Percentiles rank a stretch among this genome's conserved stretches.
These are phyloP conservation scores for Cystobasidiopsis lactophilus DNA, from an alignment of 768 basidiomycete genomes.

Conservation along the genomic window DNA sequence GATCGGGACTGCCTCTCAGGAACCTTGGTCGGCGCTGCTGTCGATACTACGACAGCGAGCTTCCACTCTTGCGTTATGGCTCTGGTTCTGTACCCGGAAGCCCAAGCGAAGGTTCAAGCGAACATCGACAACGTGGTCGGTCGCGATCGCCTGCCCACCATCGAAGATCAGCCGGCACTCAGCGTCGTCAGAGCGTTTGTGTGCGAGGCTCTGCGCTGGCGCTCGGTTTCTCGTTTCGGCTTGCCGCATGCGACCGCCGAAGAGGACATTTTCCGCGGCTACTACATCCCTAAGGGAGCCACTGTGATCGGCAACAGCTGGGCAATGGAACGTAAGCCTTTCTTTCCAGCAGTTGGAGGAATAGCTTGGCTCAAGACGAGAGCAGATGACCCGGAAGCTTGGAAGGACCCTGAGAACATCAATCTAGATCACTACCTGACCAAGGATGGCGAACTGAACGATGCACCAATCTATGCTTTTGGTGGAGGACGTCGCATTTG, in stretches of 20 bases:
- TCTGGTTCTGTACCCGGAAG: not conserved
- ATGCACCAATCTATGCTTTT: not conserved
- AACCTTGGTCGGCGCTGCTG: not conserved
- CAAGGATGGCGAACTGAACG: not conserved
- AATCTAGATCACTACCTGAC: not conserved
- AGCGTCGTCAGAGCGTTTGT: not conserved
- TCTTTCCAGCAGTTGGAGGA: too few species aligned
- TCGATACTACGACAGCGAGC: not conserved
- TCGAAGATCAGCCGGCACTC: not conserved
- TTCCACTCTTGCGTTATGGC: not conserved
- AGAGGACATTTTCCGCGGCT: constrained; percentile 1
- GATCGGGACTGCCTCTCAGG: not conserved
- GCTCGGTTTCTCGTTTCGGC: not conserved
- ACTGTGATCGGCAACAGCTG: not conserved
- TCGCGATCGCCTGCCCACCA: not conserved
- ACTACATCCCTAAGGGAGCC: not conserved
- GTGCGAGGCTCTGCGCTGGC: not conserved
- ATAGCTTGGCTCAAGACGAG: not conserved
- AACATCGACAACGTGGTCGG: not conserved
- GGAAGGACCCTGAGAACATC: not conserved
- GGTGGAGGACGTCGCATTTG: not conserved
- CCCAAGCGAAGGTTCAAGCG: not conserved
- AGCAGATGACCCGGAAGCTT: not conserved
- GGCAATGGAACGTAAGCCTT: not conserved
- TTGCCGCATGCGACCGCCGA: constrained; percentile 1